Evolutionary conservation across 1,284 basidiomycete species (phyloP).

Genomic region (Phenoliferia sp.): DNA sequence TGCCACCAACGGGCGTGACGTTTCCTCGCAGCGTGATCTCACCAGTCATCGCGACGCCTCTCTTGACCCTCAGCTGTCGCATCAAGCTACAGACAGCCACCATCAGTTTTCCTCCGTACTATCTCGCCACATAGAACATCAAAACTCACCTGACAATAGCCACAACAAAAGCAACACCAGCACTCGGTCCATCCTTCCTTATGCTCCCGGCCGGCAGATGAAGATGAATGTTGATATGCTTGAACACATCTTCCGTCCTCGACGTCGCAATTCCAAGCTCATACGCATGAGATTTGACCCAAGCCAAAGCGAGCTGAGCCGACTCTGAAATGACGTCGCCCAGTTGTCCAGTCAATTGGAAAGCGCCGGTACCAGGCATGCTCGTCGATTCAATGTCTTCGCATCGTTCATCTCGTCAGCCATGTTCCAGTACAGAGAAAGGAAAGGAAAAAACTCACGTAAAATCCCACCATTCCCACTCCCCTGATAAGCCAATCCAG

Average conservation of each 20-base stretch:
- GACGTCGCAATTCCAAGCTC: conserved; percentile 68
- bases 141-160: conserved; percentile 53
- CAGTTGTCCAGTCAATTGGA: conserved; percentile 31
- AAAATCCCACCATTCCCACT: conserved; percentile 75
- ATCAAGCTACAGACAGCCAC: conserved; percentile 56
- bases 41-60: conserved; percentile 68
- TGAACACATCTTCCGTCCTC: conserved; percentile 65
- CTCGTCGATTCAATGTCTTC: conserved; percentile 33
- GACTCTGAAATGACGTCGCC: conserved; percentile 83
- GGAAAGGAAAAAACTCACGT: conserved; percentile 36
- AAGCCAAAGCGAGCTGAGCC: conserved; percentile 70
- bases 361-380: conserved; percentile 28
- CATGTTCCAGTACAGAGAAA: neutral
- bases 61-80: conserved; percentile 49
- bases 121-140: conserved; percentile 1
- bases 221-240: conserved; percentile 76
- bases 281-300: conserved; percentile 69
- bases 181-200: conserved; percentile 86
- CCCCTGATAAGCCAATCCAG: conserved; percentile 74
- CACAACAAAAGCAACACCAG: conserved; percentile 80
- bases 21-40: conserved; percentile 60
- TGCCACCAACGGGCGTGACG: conserved; percentile 74
- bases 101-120: neutral
- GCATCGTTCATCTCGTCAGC: neutral
- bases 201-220: conserved; percentile 78